Conservation (phyloP, 169 alveolate genomes). For the Amoebophrya sp. region DNA sequence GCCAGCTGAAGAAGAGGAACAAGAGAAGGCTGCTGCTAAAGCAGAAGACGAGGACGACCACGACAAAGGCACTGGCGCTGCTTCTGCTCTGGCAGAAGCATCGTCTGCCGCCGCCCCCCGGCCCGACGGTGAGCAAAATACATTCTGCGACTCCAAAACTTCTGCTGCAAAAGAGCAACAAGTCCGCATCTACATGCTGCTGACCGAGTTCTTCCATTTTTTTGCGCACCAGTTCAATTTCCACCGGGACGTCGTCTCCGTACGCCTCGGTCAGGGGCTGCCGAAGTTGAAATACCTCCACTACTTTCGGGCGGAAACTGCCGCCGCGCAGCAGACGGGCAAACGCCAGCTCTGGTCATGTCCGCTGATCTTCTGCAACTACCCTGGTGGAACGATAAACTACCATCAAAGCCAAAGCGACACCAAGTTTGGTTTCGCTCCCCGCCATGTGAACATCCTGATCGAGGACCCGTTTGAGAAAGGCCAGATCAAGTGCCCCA, state of each 20-base stretch:
- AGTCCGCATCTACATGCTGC: not conserved
- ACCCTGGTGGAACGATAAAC: too few species aligned
- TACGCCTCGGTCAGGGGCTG: not conserved
- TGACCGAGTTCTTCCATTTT: not conserved
- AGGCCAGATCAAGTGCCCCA: not conserved
- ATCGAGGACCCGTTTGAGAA: conserved; percentile 1
- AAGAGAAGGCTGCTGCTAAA: not conserved
- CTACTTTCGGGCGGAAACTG: not conserved
- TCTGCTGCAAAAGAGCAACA: too few species aligned
- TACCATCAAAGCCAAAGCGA: not conserved
- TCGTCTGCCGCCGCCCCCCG: too few species aligned
- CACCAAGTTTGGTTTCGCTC: not conserved
- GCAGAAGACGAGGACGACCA: too few species aligned
- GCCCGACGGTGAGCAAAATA: too few species aligned
- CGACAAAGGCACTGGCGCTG: too few species aligned
- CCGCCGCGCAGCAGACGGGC: too few species aligned
- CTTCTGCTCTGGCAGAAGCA: too few species aligned
- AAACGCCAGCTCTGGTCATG: not conserved
- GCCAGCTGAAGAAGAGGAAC: not conserved
- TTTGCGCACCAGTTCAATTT: not conserved
- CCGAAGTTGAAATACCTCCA: not conserved
- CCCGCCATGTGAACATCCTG: not conserved
- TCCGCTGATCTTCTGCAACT: not conserved
- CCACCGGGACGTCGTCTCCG: not conserved
- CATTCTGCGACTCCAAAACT: too few species aligned